Percentiles rank a stretch among this genome's conserved stretches.
These are phyloP conservation scores for Neltuma alba DNA, from an alignment of 306 rosid genomes.

Conservation along the genomic window DNA sequence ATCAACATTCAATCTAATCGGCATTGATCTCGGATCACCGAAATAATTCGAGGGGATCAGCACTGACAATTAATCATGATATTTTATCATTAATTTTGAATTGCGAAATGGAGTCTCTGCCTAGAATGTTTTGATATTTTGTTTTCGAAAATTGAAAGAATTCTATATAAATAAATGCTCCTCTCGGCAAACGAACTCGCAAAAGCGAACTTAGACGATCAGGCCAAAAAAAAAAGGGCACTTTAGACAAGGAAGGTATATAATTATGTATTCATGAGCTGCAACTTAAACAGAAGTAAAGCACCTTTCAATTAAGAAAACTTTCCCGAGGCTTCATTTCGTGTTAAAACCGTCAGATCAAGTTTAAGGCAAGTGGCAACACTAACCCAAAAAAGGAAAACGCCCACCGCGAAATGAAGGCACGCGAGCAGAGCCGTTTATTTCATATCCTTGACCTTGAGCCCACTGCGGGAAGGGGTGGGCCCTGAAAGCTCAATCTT, in stretches of 20 bases:
- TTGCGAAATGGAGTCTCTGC: not conserved
- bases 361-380: too few species aligned
- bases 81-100: not conserved
- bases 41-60: not conserved
- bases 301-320: not conserved
- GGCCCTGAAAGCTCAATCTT: not conserved
- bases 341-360: not conserved
- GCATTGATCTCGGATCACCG: not conserved
- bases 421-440: not conserved
- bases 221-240: too few species aligned
- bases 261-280: not conserved
- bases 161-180: not conserved
- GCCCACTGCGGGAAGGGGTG: not conserved
- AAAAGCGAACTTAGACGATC: not conserved
- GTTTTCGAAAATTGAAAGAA: not conserved
- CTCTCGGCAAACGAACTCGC: not conserved
- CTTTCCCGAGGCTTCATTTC: not conserved
- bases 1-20: not conserved
- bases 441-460: slow-evolving; percentile 21
- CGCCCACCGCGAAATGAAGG: not conserved
- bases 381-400: not conserved
- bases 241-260: not conserved
- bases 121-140: not conserved
- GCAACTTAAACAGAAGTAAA: not conserved
- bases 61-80: not conserved